These are phyloP conservation scores for Trypanosoma vivax DNA, from an alignment of 208 protist genomes.

Conservation along the genomic window DNA sequence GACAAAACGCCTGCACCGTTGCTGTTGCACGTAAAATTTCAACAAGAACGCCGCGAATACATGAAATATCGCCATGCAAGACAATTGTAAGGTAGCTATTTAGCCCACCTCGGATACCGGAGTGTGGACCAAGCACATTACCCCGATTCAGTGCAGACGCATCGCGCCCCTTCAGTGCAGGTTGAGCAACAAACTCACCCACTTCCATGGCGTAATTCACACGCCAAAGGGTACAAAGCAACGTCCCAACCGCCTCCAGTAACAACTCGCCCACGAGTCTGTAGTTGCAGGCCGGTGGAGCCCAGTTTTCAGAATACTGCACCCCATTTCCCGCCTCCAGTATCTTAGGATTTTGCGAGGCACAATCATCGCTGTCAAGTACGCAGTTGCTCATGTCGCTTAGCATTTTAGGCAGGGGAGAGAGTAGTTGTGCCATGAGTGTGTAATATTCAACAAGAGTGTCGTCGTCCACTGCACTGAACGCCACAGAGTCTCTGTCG, in stretches of 20 bases:
- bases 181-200: conserved; percentile 34
- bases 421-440: conserved; percentile 53
- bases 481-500: too few species aligned
- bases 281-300: conserved; percentile 22
- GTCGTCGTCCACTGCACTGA: conserved; percentile 31
- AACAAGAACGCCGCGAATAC: conserved; percentile 33
- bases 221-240: conserved; percentile 75
- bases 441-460: conserved; percentile 59
- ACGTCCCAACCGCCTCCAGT: conserved; percentile 31
- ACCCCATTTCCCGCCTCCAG: neutral
- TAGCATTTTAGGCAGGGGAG: conserved; percentile 65
- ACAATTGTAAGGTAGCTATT: conserved; percentile 70
- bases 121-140: conserved; percentile 60
- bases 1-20: conserved; percentile 29
- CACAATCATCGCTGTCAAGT: too few species aligned
- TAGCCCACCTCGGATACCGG: conserved; percentile 66
- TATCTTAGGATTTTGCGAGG: too few species aligned
- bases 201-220: conserved; percentile 60
- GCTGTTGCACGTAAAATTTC: conserved; percentile 50
- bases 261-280: conserved; percentile 45
- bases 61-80: conserved; percentile 19
- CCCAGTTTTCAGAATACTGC: conserved; percentile 11
- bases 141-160: conserved; percentile 20
- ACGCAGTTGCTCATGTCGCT: too few species aligned
- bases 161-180: conserved; percentile 18